These are phyloP conservation scores for Berberis vulgaris DNA, from an alignment of 164 flowering plant genomes.

Conservation along the genomic window DNA sequence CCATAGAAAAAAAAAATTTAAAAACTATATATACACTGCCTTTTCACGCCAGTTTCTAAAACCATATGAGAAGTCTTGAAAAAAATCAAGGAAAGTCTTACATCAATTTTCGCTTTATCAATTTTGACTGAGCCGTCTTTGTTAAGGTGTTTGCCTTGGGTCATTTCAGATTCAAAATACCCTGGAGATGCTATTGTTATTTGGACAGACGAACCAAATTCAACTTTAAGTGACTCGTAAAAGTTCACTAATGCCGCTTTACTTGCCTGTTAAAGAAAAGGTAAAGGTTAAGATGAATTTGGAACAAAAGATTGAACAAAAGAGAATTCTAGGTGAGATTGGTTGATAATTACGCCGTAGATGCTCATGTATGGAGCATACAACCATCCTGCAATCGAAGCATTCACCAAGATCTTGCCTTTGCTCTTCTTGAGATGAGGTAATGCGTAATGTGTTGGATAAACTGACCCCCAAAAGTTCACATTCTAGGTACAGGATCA, in stretches of 20 bases:
- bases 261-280: slow-evolving; percentile 39
- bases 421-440: slow-evolving; percentile 36
- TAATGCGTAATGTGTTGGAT: slow-evolving; percentile 34
- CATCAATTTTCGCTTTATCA: slow-evolving; percentile 34
- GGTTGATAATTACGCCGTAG: slow-evolving; percentile 26
- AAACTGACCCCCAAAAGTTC: slow-evolving; percentile 57
- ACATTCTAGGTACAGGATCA: slow-evolving; percentile 24
- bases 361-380: slow-evolving; percentile 25
- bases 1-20: neutral
- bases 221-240: slow-evolving; percentile 48
- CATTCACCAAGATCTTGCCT: slow-evolving; percentile 39
- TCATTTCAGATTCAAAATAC: slow-evolving; percentile 39
- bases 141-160: slow-evolving; percentile 29
- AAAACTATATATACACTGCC: neutral
- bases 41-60: neutral
- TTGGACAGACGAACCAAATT: slow-evolving; percentile 31
- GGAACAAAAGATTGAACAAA: neutral
- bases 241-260: slow-evolving; percentile 52
- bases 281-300: neutral
- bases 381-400: slow-evolving; percentile 35
- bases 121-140: slow-evolving; percentile 24
- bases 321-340: neutral
- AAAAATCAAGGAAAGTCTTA: slow-evolving; percentile 16
- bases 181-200: slow-evolving; percentile 56
- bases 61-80: neutral